A percentile compares a stretch with the other conserved stretches of the same genome.
phyloP scores from a whole-genome alignment of 768 basidiomycete species.

The Pholiota microspora region DNA sequence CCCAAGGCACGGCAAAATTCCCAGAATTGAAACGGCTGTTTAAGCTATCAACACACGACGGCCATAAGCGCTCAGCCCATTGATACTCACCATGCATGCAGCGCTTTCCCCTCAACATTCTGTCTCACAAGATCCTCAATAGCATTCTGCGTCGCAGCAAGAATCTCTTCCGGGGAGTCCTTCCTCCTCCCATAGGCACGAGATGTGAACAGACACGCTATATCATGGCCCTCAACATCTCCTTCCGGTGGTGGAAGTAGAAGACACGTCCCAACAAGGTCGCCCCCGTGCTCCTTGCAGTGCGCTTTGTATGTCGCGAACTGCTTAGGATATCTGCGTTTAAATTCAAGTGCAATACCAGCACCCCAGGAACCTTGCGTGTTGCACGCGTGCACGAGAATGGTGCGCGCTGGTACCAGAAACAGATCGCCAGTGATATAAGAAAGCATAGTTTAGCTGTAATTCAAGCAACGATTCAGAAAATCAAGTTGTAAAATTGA shows the following conservation, averaged over 20 bases:
- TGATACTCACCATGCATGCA: constrained; percentile 38
- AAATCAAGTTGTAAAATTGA: neutral
- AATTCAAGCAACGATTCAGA: too few relatives aligned
- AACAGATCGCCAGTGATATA: constrained; percentile 36
- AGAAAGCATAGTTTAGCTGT: constrained; percentile 14
- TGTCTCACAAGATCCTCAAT: constrained; percentile 32
- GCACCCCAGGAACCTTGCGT: constrained; percentile 38
- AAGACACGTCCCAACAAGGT: constrained; percentile 36
- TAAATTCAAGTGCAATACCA: constrained; percentile 36
- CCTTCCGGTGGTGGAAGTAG: constrained; percentile 25
- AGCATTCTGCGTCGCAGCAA: constrained; percentile 31
- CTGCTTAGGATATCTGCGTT: constrained; percentile 30
- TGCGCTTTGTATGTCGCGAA: constrained; percentile 32
- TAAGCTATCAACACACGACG: neutral
- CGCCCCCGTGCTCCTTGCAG: constrained; percentile 26
- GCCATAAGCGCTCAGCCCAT: too few relatives aligned
- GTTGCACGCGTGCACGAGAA: constrained; percentile 42
- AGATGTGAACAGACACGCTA: constrained; percentile 43
- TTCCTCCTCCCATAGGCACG: constrained; percentile 35
- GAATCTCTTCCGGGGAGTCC: constrained; percentile 34
- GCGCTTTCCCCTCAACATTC: constrained; percentile 27
- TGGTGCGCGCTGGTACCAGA: constrained; percentile 30
- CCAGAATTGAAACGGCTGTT: constrained; percentile 41
- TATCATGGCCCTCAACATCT: constrained; percentile 27
- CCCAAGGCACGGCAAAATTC: constrained; percentile 43